Percentiles rank a stretch among this genome's conserved stretches.
phyloP scores from a whole-genome alignment of 2,329 filamentous ascomycete genomes.

The Diaporthe velutina region DNA sequence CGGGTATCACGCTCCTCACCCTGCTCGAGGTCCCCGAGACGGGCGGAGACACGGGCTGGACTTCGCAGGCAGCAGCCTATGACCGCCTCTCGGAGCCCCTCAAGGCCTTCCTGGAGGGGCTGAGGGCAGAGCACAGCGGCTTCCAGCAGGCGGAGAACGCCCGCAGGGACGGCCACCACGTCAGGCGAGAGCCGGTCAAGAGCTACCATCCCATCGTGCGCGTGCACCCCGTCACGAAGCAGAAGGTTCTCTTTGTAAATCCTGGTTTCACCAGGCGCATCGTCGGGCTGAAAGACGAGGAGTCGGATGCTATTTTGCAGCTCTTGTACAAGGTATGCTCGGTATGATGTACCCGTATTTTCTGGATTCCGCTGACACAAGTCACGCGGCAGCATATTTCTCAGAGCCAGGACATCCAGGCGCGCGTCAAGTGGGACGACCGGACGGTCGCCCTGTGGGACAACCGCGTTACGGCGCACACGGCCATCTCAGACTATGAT shows the following conservation, averaged over 20 bases:
- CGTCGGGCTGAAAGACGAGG: slow-evolving; percentile 75
- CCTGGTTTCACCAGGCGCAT: slow-evolving; percentile 55
- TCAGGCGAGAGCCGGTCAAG: slow-evolving; percentile 73
- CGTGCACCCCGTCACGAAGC: slow-evolving; percentile 67
- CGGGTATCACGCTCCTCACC: slow-evolving; percentile 56
- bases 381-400: slow-evolving; percentile 54
- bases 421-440: slow-evolving; percentile 73
- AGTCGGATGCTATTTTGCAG: slow-evolving; percentile 75
- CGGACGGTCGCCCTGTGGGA: slow-evolving; percentile 79
- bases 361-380: slow-evolving; percentile 21
- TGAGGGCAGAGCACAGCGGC: slow-evolving; percentile 55
- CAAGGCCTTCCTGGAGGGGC: slow-evolving; percentile 51
- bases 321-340: slow-evolving; percentile 69
- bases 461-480: slow-evolving; percentile 66
- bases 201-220: slow-evolving; percentile 76
- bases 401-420: slow-evolving; percentile 75
- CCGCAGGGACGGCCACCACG: slow-evolving; percentile 49
- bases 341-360: neutral
- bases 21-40: slow-evolving; percentile 52
- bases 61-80: slow-evolving; percentile 53
- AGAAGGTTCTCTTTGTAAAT: slow-evolving; percentile 49
- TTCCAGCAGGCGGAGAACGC: slow-evolving; percentile 54
- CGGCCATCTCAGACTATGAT: slow-evolving; percentile 59
- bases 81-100: slow-evolving; percentile 53
- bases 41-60: slow-evolving; percentile 55